Percentiles rank a stretch among this genome's conserved stretches.
phyloP scores from a whole-genome alignment of 2,329 filamentous ascomycete species.

The Diplodia mutila region DNA sequence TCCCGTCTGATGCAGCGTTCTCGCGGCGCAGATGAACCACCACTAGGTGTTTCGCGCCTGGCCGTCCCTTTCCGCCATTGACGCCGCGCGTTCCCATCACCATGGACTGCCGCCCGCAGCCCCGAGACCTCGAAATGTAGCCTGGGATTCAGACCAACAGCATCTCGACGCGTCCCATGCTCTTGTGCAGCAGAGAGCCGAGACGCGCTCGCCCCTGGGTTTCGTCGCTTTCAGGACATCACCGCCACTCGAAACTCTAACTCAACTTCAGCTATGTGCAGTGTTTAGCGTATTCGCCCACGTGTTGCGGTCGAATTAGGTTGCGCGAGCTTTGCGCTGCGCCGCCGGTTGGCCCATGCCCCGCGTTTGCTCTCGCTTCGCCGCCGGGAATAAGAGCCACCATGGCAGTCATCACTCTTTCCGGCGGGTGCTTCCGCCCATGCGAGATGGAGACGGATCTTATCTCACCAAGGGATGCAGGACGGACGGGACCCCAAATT shows the following conservation, averaged over 20 bases:
- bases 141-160: neutral
- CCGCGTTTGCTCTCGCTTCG: neutral
- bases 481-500: neutral
- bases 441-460: neutral
- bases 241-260: neutral
- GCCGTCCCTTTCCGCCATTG: too few relatives aligned
- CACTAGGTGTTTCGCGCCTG: neutral
- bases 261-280: neutral
- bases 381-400: slow-evolving; percentile 8
- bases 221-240: neutral
- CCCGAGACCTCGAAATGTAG: neutral
- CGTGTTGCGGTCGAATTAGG: neutral
- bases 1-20: neutral
- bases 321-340: neutral
- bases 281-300: neutral
- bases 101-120: neutral
- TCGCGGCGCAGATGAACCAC: neutral
- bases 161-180: neutral
- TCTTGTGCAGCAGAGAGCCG: neutral
- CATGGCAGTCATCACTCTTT: slow-evolving; percentile 12
- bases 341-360: neutral
- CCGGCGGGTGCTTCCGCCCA: slow-evolving; percentile 1
- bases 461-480: neutral
- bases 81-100: neutral
- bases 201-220: neutral